phyloP scores from a whole-genome alignment of 2,329 filamentous ascomycete genomes.

The Talaromyces sp. region DNA sequence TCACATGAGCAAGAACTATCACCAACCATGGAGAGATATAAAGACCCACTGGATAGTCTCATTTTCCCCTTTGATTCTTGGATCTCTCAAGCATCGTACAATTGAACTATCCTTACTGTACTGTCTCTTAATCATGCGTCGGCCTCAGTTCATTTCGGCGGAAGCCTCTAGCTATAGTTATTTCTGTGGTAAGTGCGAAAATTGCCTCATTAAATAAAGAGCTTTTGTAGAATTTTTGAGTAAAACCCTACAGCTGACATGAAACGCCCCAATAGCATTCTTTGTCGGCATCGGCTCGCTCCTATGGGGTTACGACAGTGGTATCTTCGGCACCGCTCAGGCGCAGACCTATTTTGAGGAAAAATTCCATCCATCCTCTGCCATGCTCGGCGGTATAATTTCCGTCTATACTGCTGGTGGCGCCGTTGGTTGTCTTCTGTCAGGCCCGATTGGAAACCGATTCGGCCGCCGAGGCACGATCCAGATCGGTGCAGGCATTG shows the following conservation, averaged over 20 bases:
- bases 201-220: not conserved
- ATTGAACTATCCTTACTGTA: not conserved
- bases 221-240: not conserved
- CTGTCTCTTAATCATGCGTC: not conserved
- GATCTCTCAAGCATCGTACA: not conserved
- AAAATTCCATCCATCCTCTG: not conserved
- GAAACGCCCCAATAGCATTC: not conserved
- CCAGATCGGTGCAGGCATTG: conserved; percentile 32
- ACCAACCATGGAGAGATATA: not conserved
- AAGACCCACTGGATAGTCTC: not conserved
- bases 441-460: not conserved
- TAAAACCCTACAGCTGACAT: not conserved
- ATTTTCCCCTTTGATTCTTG: not conserved
- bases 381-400: not conserved
- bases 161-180: not conserved
- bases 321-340: not conserved
- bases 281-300: not conserved
- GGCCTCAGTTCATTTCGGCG: not conserved
- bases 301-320: not conserved
- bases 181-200: not conserved
- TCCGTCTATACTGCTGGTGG: not conserved
- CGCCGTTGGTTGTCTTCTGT: not conserved
- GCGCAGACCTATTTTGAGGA: not conserved
- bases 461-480: conserved; percentile 44
- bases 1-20: not conserved